These are phyloP conservation scores for Pisolithus marmoratus DNA, from an alignment of 768 basidiomycete species.

Conservation along the genomic window DNA sequence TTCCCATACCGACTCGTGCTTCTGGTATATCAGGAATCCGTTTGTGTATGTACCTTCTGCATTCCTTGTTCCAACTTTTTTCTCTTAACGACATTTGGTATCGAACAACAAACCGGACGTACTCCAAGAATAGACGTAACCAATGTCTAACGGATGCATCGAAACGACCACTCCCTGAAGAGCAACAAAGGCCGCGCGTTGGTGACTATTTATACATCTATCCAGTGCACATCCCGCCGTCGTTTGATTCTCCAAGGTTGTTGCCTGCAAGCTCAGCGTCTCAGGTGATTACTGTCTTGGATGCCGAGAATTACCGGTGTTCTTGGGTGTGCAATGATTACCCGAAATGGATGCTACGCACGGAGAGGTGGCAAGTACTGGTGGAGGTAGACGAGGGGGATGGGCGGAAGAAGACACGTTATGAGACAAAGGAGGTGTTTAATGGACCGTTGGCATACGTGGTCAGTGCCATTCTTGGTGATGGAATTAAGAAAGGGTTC, in stretches of 20 bases:
- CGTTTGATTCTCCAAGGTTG: constrained; percentile 35
- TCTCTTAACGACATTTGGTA: not conserved
- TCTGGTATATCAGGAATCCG: constrained; percentile 47
- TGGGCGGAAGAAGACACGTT: constrained; percentile 46
- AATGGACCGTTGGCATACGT: constrained; percentile 49
- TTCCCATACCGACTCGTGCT: constrained; percentile 1
- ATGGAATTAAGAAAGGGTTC: constrained; percentile 41
- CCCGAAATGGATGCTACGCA: constrained; percentile 43
- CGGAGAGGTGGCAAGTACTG: constrained; percentile 63
- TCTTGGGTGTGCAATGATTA: constrained; percentile 45
- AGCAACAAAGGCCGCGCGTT: constrained; percentile 43
- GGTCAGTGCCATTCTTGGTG: constrained; percentile 39
- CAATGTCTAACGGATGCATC: constrained; percentile 41
- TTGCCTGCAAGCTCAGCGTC: constrained; percentile 36
- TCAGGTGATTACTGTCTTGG: constrained; percentile 43
- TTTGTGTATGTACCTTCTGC: constrained; percentile 44
- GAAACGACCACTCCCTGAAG: constrained; percentile 30
- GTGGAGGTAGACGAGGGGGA: constrained; percentile 36
- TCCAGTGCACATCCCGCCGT: constrained; percentile 57
- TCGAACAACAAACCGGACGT: not conserved
- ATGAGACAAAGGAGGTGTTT: constrained; percentile 62
- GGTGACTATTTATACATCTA: constrained; percentile 44
- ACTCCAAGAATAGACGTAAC: constrained; percentile 36
- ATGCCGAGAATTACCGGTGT: constrained; percentile 48
- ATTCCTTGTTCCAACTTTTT: not conserved